Evolutionary conservation across 1,139 yeast species (phyloP), one percentile per base, ranked within the genome.

Genomic region (Kodamaea derodonti): DNA sequence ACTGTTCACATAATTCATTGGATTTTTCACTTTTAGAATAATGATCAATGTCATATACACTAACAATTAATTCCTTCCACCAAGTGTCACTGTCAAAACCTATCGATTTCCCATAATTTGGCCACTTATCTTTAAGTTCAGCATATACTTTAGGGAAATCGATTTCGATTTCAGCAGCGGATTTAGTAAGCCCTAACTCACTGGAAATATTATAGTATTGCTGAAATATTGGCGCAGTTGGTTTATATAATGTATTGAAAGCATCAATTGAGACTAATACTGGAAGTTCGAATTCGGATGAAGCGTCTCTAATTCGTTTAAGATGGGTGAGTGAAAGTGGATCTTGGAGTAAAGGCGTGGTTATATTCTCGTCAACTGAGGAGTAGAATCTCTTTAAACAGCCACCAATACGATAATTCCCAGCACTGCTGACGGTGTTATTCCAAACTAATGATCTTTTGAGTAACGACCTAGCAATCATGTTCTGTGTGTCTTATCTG

Each of bases 181-280:
- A 56, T 23, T 63, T 62, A 1, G 52, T 37, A 4, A 77, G 44
- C 0, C 80, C 80, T 51, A 67, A 67, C 33, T 59, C 60, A 2
- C 43, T 30, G 1, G 76, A 77, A 4, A 78, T 65, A 3, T 60
- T 55, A 32, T 68, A 62, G 48, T 82, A 82, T 41, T 75, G 81
- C 24, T 61, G 56, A 27, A 72, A 55, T 0, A 81, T 72, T 0
- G 84, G 75, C 15, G 56, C 57, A n/a, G 60, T 62, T 1, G 87
- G 84, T 0, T 72, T 60, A 49, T 79, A 80, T 8, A 82, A 53
- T 0, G 88, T 81, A 29, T 78, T 80, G 55, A 79, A 81, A 0
- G 80, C 82, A 56, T 82, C 90, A 40, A 82, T 70, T 1, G 87
- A 76, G 0, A 82, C 56, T 11, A 80, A 52, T 27, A 61, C 62